Base-by-base conservation (phyloP, 805 yeast species). In the Wickerhamiella siamensis region DNA sequence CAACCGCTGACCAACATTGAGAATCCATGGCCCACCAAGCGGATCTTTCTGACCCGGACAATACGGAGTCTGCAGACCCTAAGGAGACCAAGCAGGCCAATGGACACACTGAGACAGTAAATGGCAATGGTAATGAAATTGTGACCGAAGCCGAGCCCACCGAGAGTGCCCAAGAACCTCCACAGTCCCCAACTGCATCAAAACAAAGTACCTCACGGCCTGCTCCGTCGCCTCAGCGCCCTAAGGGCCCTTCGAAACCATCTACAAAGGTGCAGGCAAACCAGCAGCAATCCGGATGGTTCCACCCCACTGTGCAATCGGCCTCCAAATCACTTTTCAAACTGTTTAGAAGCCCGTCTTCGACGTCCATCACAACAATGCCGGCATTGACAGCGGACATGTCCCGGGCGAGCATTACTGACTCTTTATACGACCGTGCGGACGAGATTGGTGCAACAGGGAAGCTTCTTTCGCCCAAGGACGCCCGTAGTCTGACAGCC, bases 321-420 rank as follows among this genome's bases (percentile, higher is more conserved):
- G 38, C 38, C n/a, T 36, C 38, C n/a, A 24, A 26, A 4, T n/a
- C 38, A 31, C 40, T 50, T 37, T 44, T 49, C 33, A 40, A 44
- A 8, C 40, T 53, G 35, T 52, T 52, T 26, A 33, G 54, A 3
- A 43, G 45, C 10, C 47, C 43, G 22, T 35, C 45, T 6, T 26
- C 44, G 36, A 33, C 43, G 2, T 31, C 50, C 14, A 56, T 52
- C 4, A 37, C 56, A 15, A 46, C 55, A 10, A 51, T 44, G 36
- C 36, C 55, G 22, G 51, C 46, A 38, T 57, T 56, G 5, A 38
- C 59, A 2, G 57, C 52, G 37, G 50, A 51, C 10, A 53, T 55
- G 10, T 20, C 34, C 21, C 35, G 41, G 15, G 42, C 45, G 10
- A 35, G 43, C 35, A 38, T 41, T 12, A 36, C 18, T 9, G 54